Percentiles rank a stretch among this genome's conserved stretches.
phyloP scores from a whole-genome alignment of 345 rosid genomes.

The Arabidopsis thaliana region DNA sequence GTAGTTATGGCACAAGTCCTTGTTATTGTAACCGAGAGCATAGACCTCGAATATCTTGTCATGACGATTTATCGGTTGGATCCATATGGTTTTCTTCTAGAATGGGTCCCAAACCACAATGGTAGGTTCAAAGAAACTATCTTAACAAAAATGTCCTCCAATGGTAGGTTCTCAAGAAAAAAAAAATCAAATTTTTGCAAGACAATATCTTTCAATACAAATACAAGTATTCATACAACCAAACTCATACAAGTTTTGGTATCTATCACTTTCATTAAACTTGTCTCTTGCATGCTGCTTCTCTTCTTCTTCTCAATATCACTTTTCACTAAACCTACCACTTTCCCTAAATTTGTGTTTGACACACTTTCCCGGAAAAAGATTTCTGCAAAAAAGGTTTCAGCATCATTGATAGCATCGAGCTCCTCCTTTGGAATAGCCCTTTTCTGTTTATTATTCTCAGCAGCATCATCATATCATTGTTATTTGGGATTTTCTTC shows the following conservation, averaged over 20 bases:
- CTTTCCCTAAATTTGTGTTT: background rate
- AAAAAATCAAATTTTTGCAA: too few relatives aligned
- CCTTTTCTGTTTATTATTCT: slow-evolving; percentile 42
- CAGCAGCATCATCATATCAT: slow-evolving; percentile 23
- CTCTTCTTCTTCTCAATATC: slow-evolving; percentile 39
- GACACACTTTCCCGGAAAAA: slow-evolving; percentile 39
- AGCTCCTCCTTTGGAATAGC: slow-evolving; percentile 48
- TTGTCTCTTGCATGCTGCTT: slow-evolving; percentile 37
- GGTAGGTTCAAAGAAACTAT: too few relatives aligned
- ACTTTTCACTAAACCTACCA: slow-evolving; percentile 13
- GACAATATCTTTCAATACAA: too few relatives aligned
- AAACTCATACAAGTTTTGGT: slow-evolving; percentile 22
- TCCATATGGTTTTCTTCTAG: too few relatives aligned
- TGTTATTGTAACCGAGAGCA: too few relatives aligned
- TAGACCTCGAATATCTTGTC: too few relatives aligned
- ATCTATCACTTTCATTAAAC: slow-evolving; percentile 42
- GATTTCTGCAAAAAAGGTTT: slow-evolving; percentile 67
- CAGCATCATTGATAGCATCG: slow-evolving; percentile 65
- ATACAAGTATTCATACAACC: too few relatives aligned
- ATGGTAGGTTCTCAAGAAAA: too few relatives aligned
- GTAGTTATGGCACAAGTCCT: too few relatives aligned
- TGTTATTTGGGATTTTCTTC: slow-evolving; percentile 29
- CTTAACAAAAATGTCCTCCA: too few relatives aligned
- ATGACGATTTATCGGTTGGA: too few relatives aligned
- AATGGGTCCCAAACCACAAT: too few relatives aligned